A percentile compares a stretch with the other conserved stretches of the same genome.
These are phyloP conservation scores for Striga asiatica DNA, from an alignment of 257 asterid genomes.

Conservation along the genomic window DNA sequence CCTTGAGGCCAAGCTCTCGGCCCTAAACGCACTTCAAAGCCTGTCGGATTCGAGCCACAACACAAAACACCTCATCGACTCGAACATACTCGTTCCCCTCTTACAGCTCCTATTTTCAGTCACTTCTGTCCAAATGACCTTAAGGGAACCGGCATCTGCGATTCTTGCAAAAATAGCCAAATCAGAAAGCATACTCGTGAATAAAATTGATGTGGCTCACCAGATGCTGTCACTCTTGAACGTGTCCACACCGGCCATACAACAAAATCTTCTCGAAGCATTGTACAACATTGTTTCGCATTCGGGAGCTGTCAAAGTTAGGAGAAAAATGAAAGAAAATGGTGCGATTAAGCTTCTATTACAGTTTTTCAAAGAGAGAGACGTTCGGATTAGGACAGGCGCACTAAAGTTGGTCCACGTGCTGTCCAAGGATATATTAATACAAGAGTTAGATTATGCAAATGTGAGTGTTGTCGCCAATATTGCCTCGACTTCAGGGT, in stretches of 20 bases:
- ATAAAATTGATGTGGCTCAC: slow-evolving; percentile 51
- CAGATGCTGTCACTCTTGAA: slow-evolving; percentile 86
- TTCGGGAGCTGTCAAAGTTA: slow-evolving; percentile 35
- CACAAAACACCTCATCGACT: slow-evolving; percentile 38
- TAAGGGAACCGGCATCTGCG: slow-evolving; percentile 87
- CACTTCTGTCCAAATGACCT: slow-evolving; percentile 70
- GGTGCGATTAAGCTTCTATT: slow-evolving; percentile 64
- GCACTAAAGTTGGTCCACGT: slow-evolving; percentile 44
- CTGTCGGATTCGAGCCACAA: slow-evolving; percentile 47
- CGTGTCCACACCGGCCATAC: slow-evolving; percentile 66
- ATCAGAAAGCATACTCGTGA: slow-evolving; percentile 53
- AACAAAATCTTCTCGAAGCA: slow-evolving; percentile 62
- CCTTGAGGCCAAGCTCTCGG: slow-evolving; percentile 65
- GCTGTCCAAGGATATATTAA: slow-evolving; percentile 35
- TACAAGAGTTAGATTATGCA: slow-evolving; percentile 43
- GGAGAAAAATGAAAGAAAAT: slow-evolving; percentile 57
- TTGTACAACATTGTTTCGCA: slow-evolving; percentile 54
- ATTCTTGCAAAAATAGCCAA: slow-evolving; percentile 78
- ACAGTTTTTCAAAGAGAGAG: slow-evolving; percentile 43
- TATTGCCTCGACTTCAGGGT: slow-evolving; percentile 27
- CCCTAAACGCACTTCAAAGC: slow-evolving; percentile 54
- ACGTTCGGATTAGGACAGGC: slow-evolving; percentile 29
- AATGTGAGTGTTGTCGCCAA: slow-evolving; percentile 27
- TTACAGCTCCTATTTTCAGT: slow-evolving; percentile 93
- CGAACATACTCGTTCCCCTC: slow-evolving; percentile 42